These are phyloP conservation scores for Quercus parvula DNA, from an alignment of 306 rosid species.

Conservation along the genomic window DNA sequence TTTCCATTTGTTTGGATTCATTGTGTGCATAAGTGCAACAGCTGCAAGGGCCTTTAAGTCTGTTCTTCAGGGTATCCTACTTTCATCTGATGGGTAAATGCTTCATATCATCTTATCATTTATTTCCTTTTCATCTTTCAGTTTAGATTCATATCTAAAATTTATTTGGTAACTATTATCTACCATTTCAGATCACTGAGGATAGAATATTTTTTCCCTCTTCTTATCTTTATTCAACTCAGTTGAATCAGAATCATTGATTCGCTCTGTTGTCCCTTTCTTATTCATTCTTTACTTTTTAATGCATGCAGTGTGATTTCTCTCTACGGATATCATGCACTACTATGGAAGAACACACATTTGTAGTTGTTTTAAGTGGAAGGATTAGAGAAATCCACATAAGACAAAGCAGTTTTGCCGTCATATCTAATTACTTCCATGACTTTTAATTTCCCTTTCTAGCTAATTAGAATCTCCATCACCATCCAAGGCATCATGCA, in stretches of 20 bases:
- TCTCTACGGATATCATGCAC: background rate
- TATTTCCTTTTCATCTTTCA: constrained; percentile 7
- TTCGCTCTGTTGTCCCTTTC: too few species aligned
- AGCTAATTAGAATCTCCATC: background rate
- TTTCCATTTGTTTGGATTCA: constrained; percentile 85
- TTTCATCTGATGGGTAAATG: constrained; percentile 94
- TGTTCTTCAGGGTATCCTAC: constrained; percentile 92
- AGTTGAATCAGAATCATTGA: too few species aligned
- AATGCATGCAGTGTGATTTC: background rate
- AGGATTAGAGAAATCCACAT: background rate
- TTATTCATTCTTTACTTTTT: background rate
- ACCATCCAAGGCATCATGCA: background rate
- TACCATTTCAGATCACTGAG: background rate
- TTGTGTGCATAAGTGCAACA: constrained; percentile 94
- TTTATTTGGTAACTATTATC: background rate
- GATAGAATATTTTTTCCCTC: background rate
- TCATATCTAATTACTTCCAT: too few species aligned
- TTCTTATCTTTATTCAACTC: background rate
- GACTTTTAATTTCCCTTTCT: background rate
- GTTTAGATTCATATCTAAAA: background rate
- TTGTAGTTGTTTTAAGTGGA: background rate
- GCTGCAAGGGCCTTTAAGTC: constrained; percentile 99
- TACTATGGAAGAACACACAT: background rate
- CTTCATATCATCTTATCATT: constrained; percentile 10
- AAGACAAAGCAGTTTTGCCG: too few species aligned